A percentile compares a stretch with the other conserved stretches of the same genome.
Evolutionary conservation across 345 rosid species (phyloP).

Genomic region (Murraya paniculata): DNA sequence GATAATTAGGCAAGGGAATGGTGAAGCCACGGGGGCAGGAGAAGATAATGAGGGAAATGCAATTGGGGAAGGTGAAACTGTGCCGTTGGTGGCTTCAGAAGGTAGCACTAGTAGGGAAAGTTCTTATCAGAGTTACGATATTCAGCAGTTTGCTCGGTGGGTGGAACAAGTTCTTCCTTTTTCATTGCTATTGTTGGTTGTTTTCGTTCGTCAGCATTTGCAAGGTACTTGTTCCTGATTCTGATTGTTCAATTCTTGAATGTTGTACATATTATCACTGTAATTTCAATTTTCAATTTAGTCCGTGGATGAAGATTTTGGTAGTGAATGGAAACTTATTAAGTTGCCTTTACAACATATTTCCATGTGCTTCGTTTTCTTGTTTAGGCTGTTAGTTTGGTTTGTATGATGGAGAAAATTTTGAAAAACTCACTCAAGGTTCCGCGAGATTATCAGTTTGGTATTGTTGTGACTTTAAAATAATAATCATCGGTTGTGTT

Average conservation of each 20-base stretch:
- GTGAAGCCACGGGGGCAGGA: not conserved
- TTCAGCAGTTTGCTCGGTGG: constrained; percentile 54
- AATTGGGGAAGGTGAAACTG: constrained; percentile 11
- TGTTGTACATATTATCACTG: not conserved
- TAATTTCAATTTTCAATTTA: not conserved
- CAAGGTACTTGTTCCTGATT: constrained; percentile 38
- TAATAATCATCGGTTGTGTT: too few relatives aligned
- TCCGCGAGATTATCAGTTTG: not conserved
- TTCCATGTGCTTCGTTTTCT: not conserved
- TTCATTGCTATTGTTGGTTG: constrained; percentile 47
- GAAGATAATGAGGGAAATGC: constrained; percentile 14
- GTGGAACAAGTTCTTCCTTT: constrained; percentile 59
- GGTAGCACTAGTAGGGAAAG: constrained; percentile 19
- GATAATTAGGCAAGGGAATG: constrained; percentile 32
- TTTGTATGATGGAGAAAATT: not conserved
- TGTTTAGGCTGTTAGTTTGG: constrained; percentile 3
- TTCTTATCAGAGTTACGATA: constrained; percentile 47
- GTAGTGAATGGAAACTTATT: not conserved
- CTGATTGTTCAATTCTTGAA: not conserved
- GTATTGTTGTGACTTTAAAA: not conserved
- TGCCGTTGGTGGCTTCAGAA: constrained; percentile 17
- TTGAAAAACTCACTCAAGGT: not conserved
- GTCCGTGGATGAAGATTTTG: not conserved
- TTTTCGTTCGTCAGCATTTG: constrained; percentile 62
- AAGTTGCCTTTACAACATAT: not conserved